phyloP scores from a whole-genome alignment of 352 stramenopile species.

The Phytopythium montanum region DNA sequence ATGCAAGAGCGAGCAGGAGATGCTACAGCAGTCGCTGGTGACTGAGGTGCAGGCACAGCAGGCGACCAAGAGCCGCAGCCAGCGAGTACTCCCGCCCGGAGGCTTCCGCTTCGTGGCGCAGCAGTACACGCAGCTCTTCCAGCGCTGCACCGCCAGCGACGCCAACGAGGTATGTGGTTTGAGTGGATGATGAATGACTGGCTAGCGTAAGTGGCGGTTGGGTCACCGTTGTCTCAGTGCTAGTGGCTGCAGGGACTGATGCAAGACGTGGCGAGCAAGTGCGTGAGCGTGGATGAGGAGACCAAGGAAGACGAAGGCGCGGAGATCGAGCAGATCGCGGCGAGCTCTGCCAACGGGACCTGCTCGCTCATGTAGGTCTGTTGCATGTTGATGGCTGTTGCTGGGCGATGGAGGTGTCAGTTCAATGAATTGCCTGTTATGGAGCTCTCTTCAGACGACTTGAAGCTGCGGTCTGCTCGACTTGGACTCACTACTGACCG shows the following conservation, averaged over 20 bases:
- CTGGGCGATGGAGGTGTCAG: not conserved
- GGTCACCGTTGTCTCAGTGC: not conserved
- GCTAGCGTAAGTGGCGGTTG: too few relatives aligned
- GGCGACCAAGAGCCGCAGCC: not conserved
- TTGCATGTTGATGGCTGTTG: not conserved
- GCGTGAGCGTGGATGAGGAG: not conserved
- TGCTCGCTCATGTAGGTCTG: not conserved
- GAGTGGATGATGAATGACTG: not conserved
- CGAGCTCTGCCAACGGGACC: not conserved
- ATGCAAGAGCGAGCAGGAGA: not conserved
- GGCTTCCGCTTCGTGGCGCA: not conserved
- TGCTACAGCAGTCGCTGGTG: not conserved
- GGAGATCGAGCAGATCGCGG: not conserved
- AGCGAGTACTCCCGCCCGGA: not conserved
- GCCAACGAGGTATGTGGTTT: not conserved
- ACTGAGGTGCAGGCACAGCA: not conserved
- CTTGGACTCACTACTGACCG: not conserved
- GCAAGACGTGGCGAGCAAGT: not conserved
- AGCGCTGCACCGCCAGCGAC: not conserved
- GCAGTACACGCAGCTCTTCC: not conserved
- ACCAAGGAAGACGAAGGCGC: not conserved
- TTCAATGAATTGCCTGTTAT: not conserved
- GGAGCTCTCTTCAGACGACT: not conserved
- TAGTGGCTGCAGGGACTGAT: not conserved
- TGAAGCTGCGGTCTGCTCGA: not conserved